phyloP scores from a whole-genome alignment of 2,329 filamentous ascomycete species.

The Apiospora malaysiana region DNA sequence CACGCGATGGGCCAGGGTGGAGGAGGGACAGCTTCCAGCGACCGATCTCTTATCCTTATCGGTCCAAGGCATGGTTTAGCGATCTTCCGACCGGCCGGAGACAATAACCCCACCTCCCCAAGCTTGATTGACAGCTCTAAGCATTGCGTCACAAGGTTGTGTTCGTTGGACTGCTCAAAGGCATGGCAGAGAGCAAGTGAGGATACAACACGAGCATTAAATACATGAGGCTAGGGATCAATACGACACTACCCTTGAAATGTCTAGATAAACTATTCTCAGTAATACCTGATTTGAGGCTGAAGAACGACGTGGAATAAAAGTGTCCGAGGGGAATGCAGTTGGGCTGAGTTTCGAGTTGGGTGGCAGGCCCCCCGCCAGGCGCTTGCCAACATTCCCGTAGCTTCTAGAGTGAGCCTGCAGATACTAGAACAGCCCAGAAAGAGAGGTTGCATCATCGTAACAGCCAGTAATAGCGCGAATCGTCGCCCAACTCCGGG shows the following conservation, averaged over 20 bases:
- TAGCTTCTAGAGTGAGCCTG: conserved; percentile 18
- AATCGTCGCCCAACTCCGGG: conserved; percentile 8
- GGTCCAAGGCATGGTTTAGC: neutral
- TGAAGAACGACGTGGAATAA: neutral
- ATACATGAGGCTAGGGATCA: neutral
- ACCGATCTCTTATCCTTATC: conserved; percentile 13
- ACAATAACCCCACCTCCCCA: conserved; percentile 5
- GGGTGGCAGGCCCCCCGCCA: conserved; percentile 8
- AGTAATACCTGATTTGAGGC: conserved; percentile 8
- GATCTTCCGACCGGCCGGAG: conserved; percentile 13
- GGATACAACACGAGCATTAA: neutral
- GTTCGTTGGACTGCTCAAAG: neutral
- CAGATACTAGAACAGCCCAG: conserved; percentile 15
- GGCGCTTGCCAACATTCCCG: conserved; percentile 8
- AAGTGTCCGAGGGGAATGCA: neutral
- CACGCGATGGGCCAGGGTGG: neutral
- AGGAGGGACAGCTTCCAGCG: neutral
- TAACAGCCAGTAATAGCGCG: conserved; percentile 6
- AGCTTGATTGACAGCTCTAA: conserved; percentile 13
- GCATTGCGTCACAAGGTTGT: conserved; percentile 8
- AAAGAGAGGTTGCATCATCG: conserved; percentile 12
- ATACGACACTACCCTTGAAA: neutral
- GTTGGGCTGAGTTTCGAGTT: conserved; percentile 14
- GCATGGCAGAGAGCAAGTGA: neutral
- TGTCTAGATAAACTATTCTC: neutral